A percentile compares a stretch with the other conserved stretches of the same genome.
Conservation (phyloP, 306 rosid species). For the Prunus persica region Prunus_persica_NCBIv2 NC_034012.1:4263001-4263500, state of each 20-base stretch:
- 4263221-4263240: slow-evolving; percentile 12
- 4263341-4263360: too few species aligned
- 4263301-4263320: too few species aligned
- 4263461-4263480: too few species aligned
- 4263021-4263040: slow-evolving; percentile 65
- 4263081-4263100: slow-evolving; percentile 68
- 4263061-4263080: slow-evolving; percentile 52
- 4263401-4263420: too few species aligned
- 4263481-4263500: too few species aligned
- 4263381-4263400: too few species aligned
- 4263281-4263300: background rate
- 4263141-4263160: slow-evolving; percentile 58
- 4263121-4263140: slow-evolving; percentile 81
- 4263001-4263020: slow-evolving; percentile 58
- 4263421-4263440: too few species aligned
- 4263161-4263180: slow-evolving; percentile 51
- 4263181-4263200: slow-evolving; percentile 17
- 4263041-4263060: slow-evolving; percentile 57
- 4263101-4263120: slow-evolving; percentile 53
- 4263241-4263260: background rate
- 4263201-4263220: slow-evolving; percentile 18
- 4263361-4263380: too few species aligned
- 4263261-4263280: background rate
- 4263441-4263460: too few species aligned
- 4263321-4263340: too few species aligned